Evolutionary conservation across 768 basidiomycete genomes (phyloP), one percentile per base, ranked within the genome.

Genomic region (Tulasnella sp.): DNA sequence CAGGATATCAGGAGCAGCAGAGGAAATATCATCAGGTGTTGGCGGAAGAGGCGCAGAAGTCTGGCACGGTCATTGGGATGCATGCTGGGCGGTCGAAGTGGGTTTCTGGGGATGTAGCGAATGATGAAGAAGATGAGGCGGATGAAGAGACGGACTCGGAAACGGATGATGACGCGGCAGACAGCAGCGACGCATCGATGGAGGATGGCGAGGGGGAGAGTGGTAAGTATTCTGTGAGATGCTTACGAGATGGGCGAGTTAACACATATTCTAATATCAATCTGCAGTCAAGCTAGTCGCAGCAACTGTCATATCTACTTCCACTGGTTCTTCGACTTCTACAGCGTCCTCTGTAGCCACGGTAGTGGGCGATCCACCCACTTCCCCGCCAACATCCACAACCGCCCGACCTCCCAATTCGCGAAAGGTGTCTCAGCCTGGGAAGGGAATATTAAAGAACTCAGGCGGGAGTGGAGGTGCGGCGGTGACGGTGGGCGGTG

Each of bases 61-160:
- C 21, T 17, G 30, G 45, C 4, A 19, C 29, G 13, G 34, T 42
- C 55, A 27, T 51, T 42, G 58, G 58, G 27, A 32, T 51, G 48
- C 58, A 32, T 19, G 58, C 58, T 26, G 58, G 58, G 7, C 44
- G 58, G 34, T 51, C 58, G 26, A 59, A 51, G 49, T 59, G 58
- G 58, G 58, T 59, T 7, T 43, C 55, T 45, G 48, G 48, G 19
- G 32, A 30, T 21, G 44, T 30, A n/a, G 43, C 34, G 13, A 21
- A 27, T 13, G 58, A 59, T 30, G 58, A 59, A 19, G 58, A 59
- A 10, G 58, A 59, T 51, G 58, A 59, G 21, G n/a, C 44, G 24
- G 41, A 51, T 29, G 51, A 24, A 13, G 23, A n/a, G 17, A 47
- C 30, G 23, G 58, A 59, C 38, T 19, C 27, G 27, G 34, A 38